Conservation (phyloP, 1,284 basidiomycete genomes). For the Takashimella koratensis region DNA sequence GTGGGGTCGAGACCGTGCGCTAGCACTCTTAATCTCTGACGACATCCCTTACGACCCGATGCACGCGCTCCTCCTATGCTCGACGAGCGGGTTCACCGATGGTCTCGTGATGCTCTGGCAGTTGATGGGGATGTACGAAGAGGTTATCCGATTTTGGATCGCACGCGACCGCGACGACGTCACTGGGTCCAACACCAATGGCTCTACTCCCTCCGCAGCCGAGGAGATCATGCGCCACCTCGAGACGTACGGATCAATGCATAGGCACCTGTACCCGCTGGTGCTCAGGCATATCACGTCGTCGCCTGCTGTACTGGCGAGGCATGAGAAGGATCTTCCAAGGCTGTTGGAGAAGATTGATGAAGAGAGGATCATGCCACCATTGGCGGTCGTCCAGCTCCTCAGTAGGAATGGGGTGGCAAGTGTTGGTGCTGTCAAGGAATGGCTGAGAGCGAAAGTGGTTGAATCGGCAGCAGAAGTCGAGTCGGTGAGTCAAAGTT, state of each 20-base stretch:
- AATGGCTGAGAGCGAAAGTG: slow-evolving; percentile 79
- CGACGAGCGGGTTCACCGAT: slow-evolving; percentile 71
- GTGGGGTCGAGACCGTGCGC: slow-evolving; percentile 55
- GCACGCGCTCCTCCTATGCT: slow-evolving; percentile 90
- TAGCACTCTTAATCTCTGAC: slow-evolving; percentile 60
- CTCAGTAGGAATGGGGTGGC: slow-evolving; percentile 81
- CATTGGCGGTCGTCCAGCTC: slow-evolving; percentile 81
- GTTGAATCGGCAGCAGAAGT: slow-evolving; percentile 70
- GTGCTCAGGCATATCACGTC: slow-evolving; percentile 88
- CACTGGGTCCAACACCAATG: not conserved
- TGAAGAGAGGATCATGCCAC: slow-evolving; percentile 73
- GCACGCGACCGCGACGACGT: slow-evolving; percentile 55
- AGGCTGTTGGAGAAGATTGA: slow-evolving; percentile 73
- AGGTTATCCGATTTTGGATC: slow-evolving; percentile 89
- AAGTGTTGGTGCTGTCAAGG: slow-evolving; percentile 83
- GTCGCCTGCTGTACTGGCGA: slow-evolving; percentile 62
- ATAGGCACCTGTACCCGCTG: slow-evolving; percentile 77
- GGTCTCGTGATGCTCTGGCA: slow-evolving; percentile 91
- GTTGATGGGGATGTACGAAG: slow-evolving; percentile 91
- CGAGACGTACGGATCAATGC: slow-evolving; percentile 64
- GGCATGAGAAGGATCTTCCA: slow-evolving; percentile 68
- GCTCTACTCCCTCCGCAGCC: not conserved
- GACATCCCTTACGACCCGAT: slow-evolving; percentile 78
- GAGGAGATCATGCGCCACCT: slow-evolving; percentile 69
- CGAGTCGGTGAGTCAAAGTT: slow-evolving; percentile 66